Evolutionary conservation across 164 flowering plant genomes (phyloP), one percentile per base, ranked within the genome.

Genomic region (Nymphaea colorata): DNA sequence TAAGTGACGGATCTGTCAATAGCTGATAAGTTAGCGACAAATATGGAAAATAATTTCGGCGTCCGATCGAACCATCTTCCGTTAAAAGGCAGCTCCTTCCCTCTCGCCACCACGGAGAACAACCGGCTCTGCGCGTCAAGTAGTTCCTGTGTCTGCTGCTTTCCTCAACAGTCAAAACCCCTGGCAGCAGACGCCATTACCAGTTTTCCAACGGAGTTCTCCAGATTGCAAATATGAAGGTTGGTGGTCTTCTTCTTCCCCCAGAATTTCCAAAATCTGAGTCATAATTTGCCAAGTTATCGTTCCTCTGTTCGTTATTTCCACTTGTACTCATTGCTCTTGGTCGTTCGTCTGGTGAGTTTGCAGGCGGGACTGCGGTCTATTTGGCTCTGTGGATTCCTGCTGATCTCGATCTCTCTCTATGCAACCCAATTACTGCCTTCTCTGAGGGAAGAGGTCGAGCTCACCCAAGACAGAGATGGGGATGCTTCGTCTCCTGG

Each of bases 331-430:
- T 4, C 16, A 12, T 51, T 25, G 36, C 36, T 64, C 44, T 41
- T 41, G 16, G 16, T 4, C n/a, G 53, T 25, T 53, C 1, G 3
- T 59, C 59, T 71, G 60, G 80, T 85, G 94, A 86, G 75, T 55
- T 60, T 76, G 69, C 80, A 77, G 67, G 63, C 81, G 74, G 91
- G 85, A 10, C 71, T 94, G 17, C 86, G 84, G 86, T 81, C 84
- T 6, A 72, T 91, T 70, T 94, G 98, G 97, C 68, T 88, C 16
- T 90, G 79, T 78, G 97, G 99, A 75, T 72, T 86, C 70, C 63
- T 86, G 66, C 79, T 94, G 74, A 84, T 91, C 66, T 66, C 62
- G 66, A 74, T 91, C 63, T 94, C 98, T 64, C 71, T 94, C 41
- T 91, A 83, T 66, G 82, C 87, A 16, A 86, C 87, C 14, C 86